A percentile compares a stretch with the other conserved stretches of the same genome.
Evolutionary conservation across 1,284 basidiomycete species (phyloP).

Genomic region (Pisolithus thermaeus): DNA sequence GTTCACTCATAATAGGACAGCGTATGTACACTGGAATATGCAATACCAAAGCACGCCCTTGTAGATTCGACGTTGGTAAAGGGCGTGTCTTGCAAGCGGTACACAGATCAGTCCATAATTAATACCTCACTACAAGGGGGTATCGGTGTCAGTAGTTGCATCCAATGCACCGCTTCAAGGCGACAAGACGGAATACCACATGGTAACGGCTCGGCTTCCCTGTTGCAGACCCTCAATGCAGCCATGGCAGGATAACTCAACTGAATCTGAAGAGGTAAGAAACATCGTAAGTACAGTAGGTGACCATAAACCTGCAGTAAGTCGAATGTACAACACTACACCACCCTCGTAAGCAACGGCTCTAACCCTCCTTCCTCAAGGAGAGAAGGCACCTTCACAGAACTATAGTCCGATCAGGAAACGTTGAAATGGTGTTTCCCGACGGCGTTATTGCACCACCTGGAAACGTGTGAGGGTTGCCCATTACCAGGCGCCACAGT

Average conservation of each 20-base stretch:
- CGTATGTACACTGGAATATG: not conserved
- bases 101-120: not conserved
- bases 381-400: not conserved
- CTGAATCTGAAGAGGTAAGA: not conserved
- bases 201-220: too few species aligned
- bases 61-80: not conserved
- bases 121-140: not conserved
- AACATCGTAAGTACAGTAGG: too few species aligned
- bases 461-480: not conserved
- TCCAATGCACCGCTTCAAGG: too few species aligned
- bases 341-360: not conserved
- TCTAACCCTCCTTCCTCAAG: not conserved
- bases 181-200: too few species aligned
- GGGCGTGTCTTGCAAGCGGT: not conserved
- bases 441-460: not conserved
- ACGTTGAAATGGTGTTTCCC: slow-evolving; percentile 1
- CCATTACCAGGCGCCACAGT: not conserved
- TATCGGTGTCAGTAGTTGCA: not conserved
- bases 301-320: not conserved
- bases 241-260: not conserved
- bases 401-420: not conserved
- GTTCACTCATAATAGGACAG: not conserved
- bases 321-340: not conserved
- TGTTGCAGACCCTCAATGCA: too few species aligned
- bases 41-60: not conserved